Evolutionary conservation across 2,329 filamentous ascomycete species (phyloP), one percentile per base, ranked within the genome.

Genomic region (Fusarium euwallaceae): DNA sequence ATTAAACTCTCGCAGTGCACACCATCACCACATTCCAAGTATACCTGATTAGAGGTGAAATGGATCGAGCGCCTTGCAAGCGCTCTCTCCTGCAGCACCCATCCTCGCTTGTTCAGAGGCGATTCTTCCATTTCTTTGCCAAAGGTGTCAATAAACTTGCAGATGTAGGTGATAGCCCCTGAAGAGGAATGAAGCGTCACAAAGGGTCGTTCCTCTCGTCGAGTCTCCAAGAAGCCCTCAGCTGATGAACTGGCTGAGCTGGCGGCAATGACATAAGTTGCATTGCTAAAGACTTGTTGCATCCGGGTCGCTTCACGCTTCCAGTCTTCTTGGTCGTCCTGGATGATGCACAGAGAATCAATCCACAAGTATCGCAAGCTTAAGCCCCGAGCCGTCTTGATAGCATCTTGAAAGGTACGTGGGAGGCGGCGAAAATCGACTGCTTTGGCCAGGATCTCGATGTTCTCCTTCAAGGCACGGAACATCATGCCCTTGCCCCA

Each of bases 71-170:
- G n/a, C n/a, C n/a, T n/a, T n/a, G n/a, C n/a, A n/a, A n/a, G n/a
- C n/a, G n/a, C n/a, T n/a, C n/a, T n/a, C n/a, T n/a, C n/a, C n/a
- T n/a, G n/a, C n/a, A n/a, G n/a, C n/a, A n/a, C n/a, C n/a, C n/a
- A n/a, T n/a, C n/a, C n/a, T n/a, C n/a, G n/a, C n/a, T n/a, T n/a
- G n/a, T n/a, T n/a, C n/a, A n/a, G n/a, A n/a, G n/a, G n/a, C n/a
- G n/a, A n/a, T n/a, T n/a, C n/a, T n/a, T n/a, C n/a, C n/a, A n/a
- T n/a, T n/a, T n/a, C n/a, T n/a, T n/a, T n/a, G n/a, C n/a, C n/a
- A n/a, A n/a, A 85, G 67, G 84, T 71, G 58, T 84, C 82, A 1
- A 83, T 76, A 16, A 60, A 32, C n/a, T 71, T 45, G 36, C 80
- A 82, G n/a, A 83, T 27, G 39, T 80, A 81, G 7, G 78, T 36